These are phyloP conservation scores for Verticillium dahliae DNA, from an alignment of 2,329 filamentous ascomycete species.

Conservation along the genomic window DNA sequence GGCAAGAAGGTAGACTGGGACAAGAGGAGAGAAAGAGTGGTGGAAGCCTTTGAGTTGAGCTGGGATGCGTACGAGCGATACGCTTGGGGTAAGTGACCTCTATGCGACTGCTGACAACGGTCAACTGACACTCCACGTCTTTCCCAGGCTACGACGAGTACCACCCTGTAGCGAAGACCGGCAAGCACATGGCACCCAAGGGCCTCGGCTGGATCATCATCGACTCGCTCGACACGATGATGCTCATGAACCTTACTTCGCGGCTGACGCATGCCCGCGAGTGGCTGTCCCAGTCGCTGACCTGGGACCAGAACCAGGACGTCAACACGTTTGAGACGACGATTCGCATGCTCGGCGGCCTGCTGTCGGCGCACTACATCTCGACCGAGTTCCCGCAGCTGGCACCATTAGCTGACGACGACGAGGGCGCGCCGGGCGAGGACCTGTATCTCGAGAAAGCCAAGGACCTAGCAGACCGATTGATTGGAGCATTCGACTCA, in stretches of 20 bases:
- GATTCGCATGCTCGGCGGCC: conserved; percentile 91
- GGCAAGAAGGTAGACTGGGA: conserved; percentile 61
- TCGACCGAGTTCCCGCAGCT: conserved; percentile 76
- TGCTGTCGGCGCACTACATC: conserved; percentile 92
- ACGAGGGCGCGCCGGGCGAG: conserved; percentile 67
- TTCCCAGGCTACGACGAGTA: conserved; percentile 72
- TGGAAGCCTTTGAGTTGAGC: conserved; percentile 82
- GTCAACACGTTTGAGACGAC: conserved; percentile 98
- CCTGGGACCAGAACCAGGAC: conserved; percentile 88
- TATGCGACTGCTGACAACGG: background rate
- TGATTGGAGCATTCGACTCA: conserved; percentile 84
- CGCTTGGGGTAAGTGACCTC: conserved; percentile 71
- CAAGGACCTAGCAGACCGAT: conserved; percentile 80
- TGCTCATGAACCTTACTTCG: conserved; percentile 93
- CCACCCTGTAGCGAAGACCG: conserved; percentile 72
- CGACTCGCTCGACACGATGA: conserved; percentile 91
- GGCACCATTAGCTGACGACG: conserved; percentile 66
- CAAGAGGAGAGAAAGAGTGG: conserved; percentile 70
- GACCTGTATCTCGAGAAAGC: conserved; percentile 96
- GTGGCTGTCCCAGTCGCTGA: conserved; percentile 77
- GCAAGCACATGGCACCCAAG: conserved; percentile 76
- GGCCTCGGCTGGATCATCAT: conserved; percentile 98
- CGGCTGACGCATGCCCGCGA: conserved; percentile 77
- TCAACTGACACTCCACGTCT: conserved; percentile 18
- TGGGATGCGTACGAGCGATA: conserved; percentile 91